phyloP scores from a whole-genome alignment of 2,329 filamentous ascomycete species.

The Trichoderma koningii region DNA sequence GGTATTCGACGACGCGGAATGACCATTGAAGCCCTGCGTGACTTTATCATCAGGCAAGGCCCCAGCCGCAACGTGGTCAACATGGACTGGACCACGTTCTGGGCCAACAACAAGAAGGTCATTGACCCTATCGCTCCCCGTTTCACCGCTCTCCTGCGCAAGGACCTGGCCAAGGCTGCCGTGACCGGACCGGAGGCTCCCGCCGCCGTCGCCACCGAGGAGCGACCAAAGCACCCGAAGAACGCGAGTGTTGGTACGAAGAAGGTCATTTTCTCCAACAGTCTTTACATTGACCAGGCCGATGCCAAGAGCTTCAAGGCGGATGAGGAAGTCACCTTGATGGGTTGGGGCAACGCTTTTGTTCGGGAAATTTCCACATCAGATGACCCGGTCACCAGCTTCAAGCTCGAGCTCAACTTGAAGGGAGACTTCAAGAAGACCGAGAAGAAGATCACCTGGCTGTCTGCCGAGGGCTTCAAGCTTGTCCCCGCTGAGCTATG shows the following conservation, averaged over 20 bases:
- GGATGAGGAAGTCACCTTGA: conserved; percentile 90
- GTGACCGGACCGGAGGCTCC: conserved; percentile 70
- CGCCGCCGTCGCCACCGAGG: conserved; percentile 63
- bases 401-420: conserved; percentile 86
- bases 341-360: conserved; percentile 93
- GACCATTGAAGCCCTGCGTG: conserved; percentile 75
- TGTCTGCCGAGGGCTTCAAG: conserved; percentile 73
- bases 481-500: conserved; percentile 82
- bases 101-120: conserved; percentile 76
- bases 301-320: conserved; percentile 80
- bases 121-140: conserved; percentile 76
- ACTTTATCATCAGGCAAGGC: conserved; percentile 83
- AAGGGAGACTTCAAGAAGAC: conserved; percentile 93
- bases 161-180: conserved; percentile 70
- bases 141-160: conserved; percentile 71
- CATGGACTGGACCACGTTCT: conserved; percentile 79
- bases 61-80: conserved; percentile 81
- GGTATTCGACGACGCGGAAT: conserved; percentile 77
- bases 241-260: conserved; percentile 83
- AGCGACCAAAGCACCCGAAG: conserved; percentile 87
- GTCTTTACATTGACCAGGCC: conserved; percentile 80
- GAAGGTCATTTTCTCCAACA: conserved; percentile 76
- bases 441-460: conserved; percentile 95
- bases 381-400: conserved; percentile 61
- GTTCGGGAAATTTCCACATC: conserved; percentile 64